phyloP scores from a whole-genome alignment of 495 filamentous ascomycete species.

The Terfezia boudieri region DNA sequence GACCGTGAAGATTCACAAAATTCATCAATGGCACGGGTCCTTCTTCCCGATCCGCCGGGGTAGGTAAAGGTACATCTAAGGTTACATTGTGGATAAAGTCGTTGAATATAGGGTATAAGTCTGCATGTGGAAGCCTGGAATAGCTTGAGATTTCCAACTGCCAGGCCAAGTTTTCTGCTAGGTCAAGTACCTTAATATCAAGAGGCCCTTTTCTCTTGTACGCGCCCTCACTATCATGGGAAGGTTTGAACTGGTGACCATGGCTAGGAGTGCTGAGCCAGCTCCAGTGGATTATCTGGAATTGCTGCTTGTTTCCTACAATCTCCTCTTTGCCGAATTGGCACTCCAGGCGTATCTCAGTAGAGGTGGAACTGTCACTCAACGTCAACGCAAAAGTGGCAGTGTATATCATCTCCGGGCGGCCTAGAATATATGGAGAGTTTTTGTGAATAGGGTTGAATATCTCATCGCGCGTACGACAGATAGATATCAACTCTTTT shows the following conservation, averaged over 20 bases:
- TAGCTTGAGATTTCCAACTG: slow-evolving; percentile 14
- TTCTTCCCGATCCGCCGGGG: neutral
- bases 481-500: slow-evolving; percentile 10
- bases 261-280: neutral
- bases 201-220: slow-evolving; percentile 5
- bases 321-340: neutral
- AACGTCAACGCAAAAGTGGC: neutral
- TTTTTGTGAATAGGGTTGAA: slow-evolving; percentile 11
- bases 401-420: neutral
- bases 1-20: slow-evolving; percentile 13
- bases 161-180: slow-evolving; percentile 15
- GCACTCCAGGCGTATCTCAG: neutral
- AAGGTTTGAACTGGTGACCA: neutral
- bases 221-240: neutral
- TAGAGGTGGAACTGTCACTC: neutral
- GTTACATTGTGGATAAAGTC: slow-evolving; percentile 10
- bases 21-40: neutral
- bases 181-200: slow-evolving; percentile 14
- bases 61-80: slow-evolving; percentile 3
- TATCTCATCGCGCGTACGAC: slow-evolving; percentile 7
- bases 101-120: slow-evolving; percentile 13
- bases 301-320: neutral
- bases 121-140: slow-evolving; percentile 2
- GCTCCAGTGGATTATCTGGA: neutral
- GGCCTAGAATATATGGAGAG: neutral